A percentile compares a stretch with the other conserved stretches of the same genome.
phyloP scores from a whole-genome alignment of 2,329 filamentous ascomycete genomes.

The Paraconiothyrium brasiliense region DNA sequence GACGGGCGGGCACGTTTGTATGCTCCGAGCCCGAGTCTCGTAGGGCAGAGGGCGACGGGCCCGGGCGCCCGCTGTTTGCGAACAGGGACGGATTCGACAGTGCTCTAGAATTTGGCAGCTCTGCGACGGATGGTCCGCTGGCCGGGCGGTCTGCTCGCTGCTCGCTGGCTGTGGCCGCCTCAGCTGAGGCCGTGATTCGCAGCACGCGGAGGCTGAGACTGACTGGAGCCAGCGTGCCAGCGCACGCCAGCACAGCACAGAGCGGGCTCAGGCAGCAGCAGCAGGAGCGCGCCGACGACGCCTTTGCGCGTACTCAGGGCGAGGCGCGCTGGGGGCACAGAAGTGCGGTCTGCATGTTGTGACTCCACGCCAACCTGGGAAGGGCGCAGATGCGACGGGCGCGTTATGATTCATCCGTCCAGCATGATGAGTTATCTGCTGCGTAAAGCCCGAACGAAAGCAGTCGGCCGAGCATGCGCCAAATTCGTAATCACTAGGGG shows the following conservation, averaged over 20 bases:
- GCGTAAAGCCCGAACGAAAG: slow-evolving; percentile 19
- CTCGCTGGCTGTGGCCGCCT: not conserved
- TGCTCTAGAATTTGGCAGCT: not conserved
- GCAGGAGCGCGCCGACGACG: not conserved
- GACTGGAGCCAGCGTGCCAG: not conserved
- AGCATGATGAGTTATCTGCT: slow-evolving; percentile 14
- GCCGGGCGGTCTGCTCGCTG: slow-evolving; percentile 12
- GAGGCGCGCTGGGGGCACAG: not conserved
- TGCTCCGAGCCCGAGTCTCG: slow-evolving; percentile 5
- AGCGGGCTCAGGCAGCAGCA: slow-evolving; percentile 12
- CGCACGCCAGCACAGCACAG: slow-evolving; percentile 16
- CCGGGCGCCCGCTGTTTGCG: not conserved
- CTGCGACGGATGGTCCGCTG: slow-evolving; percentile 5
- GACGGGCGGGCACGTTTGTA: not conserved
- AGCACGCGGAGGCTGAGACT: slow-evolving; percentile 12
- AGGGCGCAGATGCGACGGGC: not conserved
- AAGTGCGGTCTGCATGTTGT: slow-evolving; percentile 1
- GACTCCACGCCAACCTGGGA: not conserved
- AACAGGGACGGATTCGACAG: not conserved
- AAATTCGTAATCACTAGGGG: slow-evolving; percentile 12
- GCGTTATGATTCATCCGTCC: slow-evolving; percentile 18
- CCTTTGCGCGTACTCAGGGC: not conserved
- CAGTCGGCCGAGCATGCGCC: slow-evolving; percentile 5
- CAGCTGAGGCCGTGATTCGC: slow-evolving; percentile 16
- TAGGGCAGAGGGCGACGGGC: not conserved